phyloP scores from a whole-genome alignment of 192 early-diverging fungal species.

The Lunasporangiospora selenospora region DNA sequence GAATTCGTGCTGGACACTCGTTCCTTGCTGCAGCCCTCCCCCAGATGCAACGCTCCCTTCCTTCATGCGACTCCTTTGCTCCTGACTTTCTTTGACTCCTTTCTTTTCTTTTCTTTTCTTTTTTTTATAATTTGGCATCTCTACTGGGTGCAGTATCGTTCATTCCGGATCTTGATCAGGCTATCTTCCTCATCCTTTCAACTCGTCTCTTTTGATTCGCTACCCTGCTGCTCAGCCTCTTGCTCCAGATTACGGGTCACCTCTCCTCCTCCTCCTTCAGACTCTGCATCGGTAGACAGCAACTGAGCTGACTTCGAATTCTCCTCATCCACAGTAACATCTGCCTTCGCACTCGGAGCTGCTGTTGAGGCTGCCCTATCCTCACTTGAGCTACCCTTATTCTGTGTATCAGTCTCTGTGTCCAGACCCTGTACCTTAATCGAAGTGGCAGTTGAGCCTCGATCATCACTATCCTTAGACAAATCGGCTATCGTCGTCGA shows the following conservation, averaged over 20 bases:
- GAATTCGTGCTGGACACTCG: no score
- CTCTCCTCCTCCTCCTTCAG: neutral
- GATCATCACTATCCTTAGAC: no score
- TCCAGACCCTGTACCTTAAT: neutral
- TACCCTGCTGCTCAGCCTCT: neutral
- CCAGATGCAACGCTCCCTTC: no score
- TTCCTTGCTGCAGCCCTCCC: no score
- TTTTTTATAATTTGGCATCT: neutral
- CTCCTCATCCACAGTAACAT: slow-evolving; percentile 10
- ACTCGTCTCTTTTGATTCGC: no score
- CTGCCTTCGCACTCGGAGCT: neutral
- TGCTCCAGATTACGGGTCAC: neutral
- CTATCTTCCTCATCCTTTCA: no score
- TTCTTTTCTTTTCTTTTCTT: neutral
- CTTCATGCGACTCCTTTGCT: neutral
- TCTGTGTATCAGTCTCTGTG: neutral
- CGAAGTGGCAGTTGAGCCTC: no score
- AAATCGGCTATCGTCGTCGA: neutral
- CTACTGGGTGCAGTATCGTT: no score
- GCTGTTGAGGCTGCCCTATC: neutral
- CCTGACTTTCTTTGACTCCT: neutral
- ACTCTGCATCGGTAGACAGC: no score
- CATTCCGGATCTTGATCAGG: no score
- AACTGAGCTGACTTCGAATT: slow-evolving; percentile 3
- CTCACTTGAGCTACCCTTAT: neutral